Percentiles rank a stretch among this genome's conserved stretches.
Conservation (phyloP, 2,329 filamentous ascomycete genomes). For the Xylariomycetidae sp. region DNA sequence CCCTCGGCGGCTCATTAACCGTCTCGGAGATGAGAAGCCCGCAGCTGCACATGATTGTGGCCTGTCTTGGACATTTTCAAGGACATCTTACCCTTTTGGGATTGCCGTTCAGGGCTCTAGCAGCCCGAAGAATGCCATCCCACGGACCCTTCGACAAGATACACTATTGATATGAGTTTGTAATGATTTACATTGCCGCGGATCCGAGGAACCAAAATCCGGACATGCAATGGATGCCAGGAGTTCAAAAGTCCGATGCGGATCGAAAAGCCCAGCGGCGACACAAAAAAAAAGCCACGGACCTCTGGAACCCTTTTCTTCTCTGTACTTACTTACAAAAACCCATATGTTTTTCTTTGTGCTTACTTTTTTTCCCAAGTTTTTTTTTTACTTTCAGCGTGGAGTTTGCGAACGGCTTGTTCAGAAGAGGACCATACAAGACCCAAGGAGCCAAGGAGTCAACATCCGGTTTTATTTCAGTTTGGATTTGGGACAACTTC, state of each 20-base stretch:
- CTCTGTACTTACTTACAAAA: conserved; percentile 19
- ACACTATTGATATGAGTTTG: conserved; percentile 18
- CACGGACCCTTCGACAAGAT: conserved; percentile 11
- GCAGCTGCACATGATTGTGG: no score
- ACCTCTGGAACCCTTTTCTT: no score
- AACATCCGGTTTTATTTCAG: conserved; percentile 15
- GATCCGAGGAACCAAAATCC: conserved; percentile 11
- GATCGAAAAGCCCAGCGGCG: conserved; percentile 3
- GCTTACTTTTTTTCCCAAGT: no score
- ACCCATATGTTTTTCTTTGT: conserved; percentile 14
- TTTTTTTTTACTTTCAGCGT: conserved; percentile 27
- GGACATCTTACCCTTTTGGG: not conserved
- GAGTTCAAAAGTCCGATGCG: no score
- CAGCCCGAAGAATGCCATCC: not conserved
- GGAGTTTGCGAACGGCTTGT: conserved; percentile 27
- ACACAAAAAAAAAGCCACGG: no score
- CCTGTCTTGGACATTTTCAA: no score
- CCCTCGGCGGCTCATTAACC: no score
- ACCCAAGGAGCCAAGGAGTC: conserved; percentile 16
- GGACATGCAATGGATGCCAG: no score
- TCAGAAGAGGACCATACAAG: conserved; percentile 19
- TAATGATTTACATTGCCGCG: conserved; percentile 9
- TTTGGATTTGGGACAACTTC: conserved; percentile 15
- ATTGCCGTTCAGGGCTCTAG: not conserved
- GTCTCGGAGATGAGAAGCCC: no score